Evolutionary conservation across 2,329 filamentous ascomycete genomes (phyloP).

Genomic region (Exophiala bonariae): DNA sequence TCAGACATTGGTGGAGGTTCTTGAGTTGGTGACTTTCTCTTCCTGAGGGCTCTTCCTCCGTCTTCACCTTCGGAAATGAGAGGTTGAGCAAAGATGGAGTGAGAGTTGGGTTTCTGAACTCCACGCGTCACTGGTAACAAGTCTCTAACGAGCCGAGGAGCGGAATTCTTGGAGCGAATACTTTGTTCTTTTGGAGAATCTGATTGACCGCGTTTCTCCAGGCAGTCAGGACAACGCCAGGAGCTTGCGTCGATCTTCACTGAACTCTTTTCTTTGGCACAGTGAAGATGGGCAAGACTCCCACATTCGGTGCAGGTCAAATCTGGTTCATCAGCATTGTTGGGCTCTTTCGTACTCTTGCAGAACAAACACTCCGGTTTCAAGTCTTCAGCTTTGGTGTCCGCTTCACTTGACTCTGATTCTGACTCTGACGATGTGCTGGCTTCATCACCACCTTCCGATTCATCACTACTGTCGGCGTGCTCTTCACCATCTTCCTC

Average conservation of each 20-base stretch:
- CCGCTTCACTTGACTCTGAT: constrained; percentile 8
- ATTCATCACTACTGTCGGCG: constrained; percentile 7
- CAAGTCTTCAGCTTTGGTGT: constrained; percentile 28
- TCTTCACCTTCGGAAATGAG: constrained; percentile 47
- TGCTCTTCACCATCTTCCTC: constrained; percentile 42
- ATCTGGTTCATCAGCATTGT: constrained; percentile 75
- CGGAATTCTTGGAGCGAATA: constrained; percentile 55
- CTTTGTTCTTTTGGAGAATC: constrained; percentile 40
- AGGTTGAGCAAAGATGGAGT: constrained; percentile 63
- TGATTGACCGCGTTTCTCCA: constrained; percentile 50
- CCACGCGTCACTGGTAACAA: constrained; percentile 69
- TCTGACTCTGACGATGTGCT: constrained; percentile 7
- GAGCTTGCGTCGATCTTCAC: constrained; percentile 46
- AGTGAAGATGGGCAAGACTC: constrained; percentile 87
- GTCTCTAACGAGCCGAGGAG: constrained; percentile 69
- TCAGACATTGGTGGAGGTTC: constrained; percentile 38
- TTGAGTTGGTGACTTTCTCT: constrained; percentile 77
- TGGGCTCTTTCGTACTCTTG: constrained; percentile 66
- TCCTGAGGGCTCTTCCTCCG: constrained; percentile 74
- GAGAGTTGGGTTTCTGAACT: constrained; percentile 65
- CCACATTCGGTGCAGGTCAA: constrained; percentile 75
- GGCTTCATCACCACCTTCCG: constrained; percentile 6
- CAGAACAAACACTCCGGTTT: constrained; percentile 65
- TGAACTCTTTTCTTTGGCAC: constrained; percentile 71
- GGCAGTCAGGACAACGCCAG: constrained; percentile 34